A percentile compares a stretch with the other conserved stretches of the same genome.
These are phyloP conservation scores for Atractiella rhizophila DNA, from an alignment of 768 basidiomycete species.

Conservation along the genomic window DNA sequence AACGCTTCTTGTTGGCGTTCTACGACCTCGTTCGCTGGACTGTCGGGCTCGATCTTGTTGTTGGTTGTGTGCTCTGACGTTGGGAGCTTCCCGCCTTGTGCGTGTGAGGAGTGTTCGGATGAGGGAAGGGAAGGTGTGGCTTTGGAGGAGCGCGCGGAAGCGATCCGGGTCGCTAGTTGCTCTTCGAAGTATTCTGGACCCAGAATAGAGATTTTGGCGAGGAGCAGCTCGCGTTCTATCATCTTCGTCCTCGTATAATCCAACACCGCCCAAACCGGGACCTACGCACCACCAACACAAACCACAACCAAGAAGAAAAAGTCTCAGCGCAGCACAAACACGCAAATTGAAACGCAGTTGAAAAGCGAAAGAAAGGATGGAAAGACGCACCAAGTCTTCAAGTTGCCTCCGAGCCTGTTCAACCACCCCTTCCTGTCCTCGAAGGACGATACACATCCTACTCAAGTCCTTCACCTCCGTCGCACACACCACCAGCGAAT, in stretches of 20 bases:
- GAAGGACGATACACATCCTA: slow-evolving; percentile 92
- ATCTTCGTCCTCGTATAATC: slow-evolving; percentile 84
- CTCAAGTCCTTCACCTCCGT: slow-evolving; percentile 91
- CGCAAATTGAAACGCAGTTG: neutral
- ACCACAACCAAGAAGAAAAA: neutral
- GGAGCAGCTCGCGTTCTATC: slow-evolving; percentile 75
- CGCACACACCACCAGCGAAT: slow-evolving; percentile 89
- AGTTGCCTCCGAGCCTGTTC: slow-evolving; percentile 90
- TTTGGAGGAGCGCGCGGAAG: slow-evolving; percentile 54
- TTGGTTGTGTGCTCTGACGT: slow-evolving; percentile 1
- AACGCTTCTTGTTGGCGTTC: slow-evolving; percentile 13
- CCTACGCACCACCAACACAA: slow-evolving; percentile 27
- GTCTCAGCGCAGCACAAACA: too few species aligned
- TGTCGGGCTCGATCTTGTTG: slow-evolving; percentile 7
- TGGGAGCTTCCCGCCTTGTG: slow-evolving; percentile 5
- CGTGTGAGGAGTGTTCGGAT: neutral
- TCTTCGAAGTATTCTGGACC: slow-evolving; percentile 91
- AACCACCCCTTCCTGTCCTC: slow-evolving; percentile 88
- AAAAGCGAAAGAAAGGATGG: neutral
- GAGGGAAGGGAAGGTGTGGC: slow-evolving; percentile 22
- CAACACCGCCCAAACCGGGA: slow-evolving; percentile 96
- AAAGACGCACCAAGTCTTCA: slow-evolving; percentile 59
- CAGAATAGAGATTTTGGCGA: slow-evolving; percentile 88
- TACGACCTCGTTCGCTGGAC: slow-evolving; percentile 16
- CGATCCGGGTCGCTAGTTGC: slow-evolving; percentile 56